Evolutionary conservation across 2,329 filamentous ascomycete genomes (phyloP).

Genomic region (Sporothrix humicola): DNA sequence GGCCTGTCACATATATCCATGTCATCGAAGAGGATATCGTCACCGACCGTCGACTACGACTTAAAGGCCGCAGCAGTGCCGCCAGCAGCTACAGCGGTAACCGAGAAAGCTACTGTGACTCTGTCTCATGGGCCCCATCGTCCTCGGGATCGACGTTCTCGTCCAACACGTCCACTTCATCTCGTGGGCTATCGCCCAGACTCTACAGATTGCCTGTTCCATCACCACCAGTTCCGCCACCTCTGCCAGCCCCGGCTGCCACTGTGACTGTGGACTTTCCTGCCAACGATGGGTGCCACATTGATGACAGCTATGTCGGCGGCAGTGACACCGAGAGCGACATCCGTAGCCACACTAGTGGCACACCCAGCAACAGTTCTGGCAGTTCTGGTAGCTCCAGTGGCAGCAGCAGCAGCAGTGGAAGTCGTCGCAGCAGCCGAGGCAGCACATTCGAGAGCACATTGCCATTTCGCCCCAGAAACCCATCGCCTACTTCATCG

Average conservation of each 20-base stretch:
- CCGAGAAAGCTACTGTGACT: neutral
- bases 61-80: neutral
- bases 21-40: neutral
- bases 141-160: neutral
- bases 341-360: neutral
- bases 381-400: no score
- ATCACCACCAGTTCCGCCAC: neutral
- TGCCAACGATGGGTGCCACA: neutral
- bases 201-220: neutral
- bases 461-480: neutral
- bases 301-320: neutral
- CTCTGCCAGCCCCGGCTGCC: neutral
- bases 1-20: neutral
- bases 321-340: slow-evolving; percentile 22
- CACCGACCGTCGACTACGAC: neutral
- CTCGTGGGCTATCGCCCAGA: neutral
- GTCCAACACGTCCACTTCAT: neutral
- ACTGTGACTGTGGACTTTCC: neutral
- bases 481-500: neutral
- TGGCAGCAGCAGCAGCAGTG: neutral
- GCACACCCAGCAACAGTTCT: no score
- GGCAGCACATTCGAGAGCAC: neutral
- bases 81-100: neutral
- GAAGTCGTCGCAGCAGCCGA: neutral
- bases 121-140: neutral